These are phyloP conservation scores for Lodderomyces beijingensis DNA, from an alignment of 1,139 yeast genomes.

Conservation along the genomic window DNA sequence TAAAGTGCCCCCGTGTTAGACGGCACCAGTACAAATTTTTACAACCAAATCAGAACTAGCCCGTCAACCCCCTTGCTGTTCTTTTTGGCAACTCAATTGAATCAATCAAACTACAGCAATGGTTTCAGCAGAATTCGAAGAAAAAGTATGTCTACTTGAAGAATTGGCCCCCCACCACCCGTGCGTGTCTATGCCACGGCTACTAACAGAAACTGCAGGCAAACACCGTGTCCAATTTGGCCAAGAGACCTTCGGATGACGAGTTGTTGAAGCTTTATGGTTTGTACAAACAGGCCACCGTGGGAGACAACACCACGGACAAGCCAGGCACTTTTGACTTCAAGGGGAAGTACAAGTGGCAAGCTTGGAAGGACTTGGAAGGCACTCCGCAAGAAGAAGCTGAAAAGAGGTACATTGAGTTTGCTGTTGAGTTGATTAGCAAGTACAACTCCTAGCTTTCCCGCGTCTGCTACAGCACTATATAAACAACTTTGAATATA, in stretches of 20 bases:
- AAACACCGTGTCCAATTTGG: conserved; percentile 67
- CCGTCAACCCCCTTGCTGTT: too few species aligned
- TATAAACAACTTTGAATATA: too few species aligned
- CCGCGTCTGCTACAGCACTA: too few species aligned
- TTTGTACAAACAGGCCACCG: conserved; percentile 93
- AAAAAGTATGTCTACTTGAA: conserved; percentile 46
- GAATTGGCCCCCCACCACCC: background rate
- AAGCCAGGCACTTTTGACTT: conserved; percentile 88
- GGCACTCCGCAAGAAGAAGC: conserved; percentile 90
- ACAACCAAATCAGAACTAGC: too few species aligned
- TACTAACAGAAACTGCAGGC: conserved; percentile 45
- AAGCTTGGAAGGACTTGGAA: conserved; percentile 85
- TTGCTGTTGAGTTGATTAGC: conserved; percentile 65
- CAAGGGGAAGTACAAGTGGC: conserved; percentile 97
- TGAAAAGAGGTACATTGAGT: conserved; percentile 73
- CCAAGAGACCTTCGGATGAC: conserved; percentile 79
- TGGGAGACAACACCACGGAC: conserved; percentile 84
- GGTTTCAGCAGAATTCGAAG: conserved; percentile 54
- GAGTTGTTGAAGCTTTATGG: conserved; percentile 84
- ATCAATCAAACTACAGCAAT: too few species aligned
- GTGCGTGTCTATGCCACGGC: background rate
- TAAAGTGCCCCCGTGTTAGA: too few species aligned
- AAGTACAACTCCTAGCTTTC: conserved; percentile 39
- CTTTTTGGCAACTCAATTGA: too few species aligned
- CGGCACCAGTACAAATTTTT: too few species aligned